A percentile compares a stretch with the other conserved stretches of the same genome.
phyloP scores from a whole-genome alignment of 1,284 basidiomycete genomes.

The Volvariella volvacea region DNA sequence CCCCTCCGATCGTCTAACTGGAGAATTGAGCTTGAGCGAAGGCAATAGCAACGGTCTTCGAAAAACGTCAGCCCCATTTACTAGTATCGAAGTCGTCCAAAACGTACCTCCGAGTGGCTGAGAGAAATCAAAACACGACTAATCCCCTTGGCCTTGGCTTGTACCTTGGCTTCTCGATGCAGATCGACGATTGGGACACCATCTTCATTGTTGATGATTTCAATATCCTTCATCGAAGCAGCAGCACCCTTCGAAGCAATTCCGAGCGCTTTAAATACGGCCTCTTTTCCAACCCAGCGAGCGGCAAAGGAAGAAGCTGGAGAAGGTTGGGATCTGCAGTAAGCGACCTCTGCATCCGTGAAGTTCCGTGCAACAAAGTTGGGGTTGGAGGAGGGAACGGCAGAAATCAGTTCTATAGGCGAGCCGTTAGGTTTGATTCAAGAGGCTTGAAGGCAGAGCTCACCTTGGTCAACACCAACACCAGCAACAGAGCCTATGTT shows the following conservation, averaged over 20 bases:
- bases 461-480: slow-evolving; percentile 85
- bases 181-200: slow-evolving; percentile 74
- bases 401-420: slow-evolving; percentile 79
- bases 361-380: slow-evolving; percentile 92
- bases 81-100: neutral
- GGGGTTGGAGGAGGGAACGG: slow-evolving; percentile 87
- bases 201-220: slow-evolving; percentile 74
- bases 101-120: slow-evolving; percentile 81
- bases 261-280: slow-evolving; percentile 96
- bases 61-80: slow-evolving; percentile 6
- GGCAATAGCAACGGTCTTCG: slow-evolving; percentile 71
- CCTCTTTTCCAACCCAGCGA: slow-evolving; percentile 97
- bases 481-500: slow-evolving; percentile 43
- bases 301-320: slow-evolving; percentile 89
- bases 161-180: slow-evolving; percentile 75
- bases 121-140: slow-evolving; percentile 78
- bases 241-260: slow-evolving; percentile 88
- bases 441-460: no score
- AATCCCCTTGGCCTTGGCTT: slow-evolving; percentile 73
- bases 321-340: slow-evolving; percentile 86
- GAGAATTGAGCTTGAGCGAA: slow-evolving; percentile 76
- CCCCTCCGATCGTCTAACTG: no score
- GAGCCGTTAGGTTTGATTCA: slow-evolving; percentile 7
- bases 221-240: slow-evolving; percentile 94
- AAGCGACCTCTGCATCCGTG: slow-evolving; percentile 81